Evolutionary conservation across 2,329 filamentous ascomycete species (phyloP), one percentile per base, ranked within the genome.

Genomic region (Hysterium pulicare): DNA sequence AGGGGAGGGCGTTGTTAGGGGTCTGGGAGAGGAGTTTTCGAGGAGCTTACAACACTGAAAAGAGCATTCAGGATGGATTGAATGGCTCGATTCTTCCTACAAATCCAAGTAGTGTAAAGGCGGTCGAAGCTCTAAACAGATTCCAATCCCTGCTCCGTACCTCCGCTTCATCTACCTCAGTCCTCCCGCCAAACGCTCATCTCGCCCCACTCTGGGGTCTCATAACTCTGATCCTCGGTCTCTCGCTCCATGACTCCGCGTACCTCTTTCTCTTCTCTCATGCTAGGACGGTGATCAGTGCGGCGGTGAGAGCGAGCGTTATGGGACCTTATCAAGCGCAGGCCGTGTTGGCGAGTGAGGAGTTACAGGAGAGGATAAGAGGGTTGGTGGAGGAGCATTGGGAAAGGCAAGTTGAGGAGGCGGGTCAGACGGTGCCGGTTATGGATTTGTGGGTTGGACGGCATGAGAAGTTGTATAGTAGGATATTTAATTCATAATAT

Each of bases 381-480:
- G 70, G 66, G 2, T 74, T 81, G 44, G 74, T 90, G 7, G 71
- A 75, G 38, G 68, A 77, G 44, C 82, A 84, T 55, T 83, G 79
- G 79, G 53, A 72, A 11, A 79, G 72, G 44, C 62, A 55, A 1
- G 71, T 84, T 0, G 82, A 86, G 44, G 77, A 83, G 48, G 86
- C 87, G 3, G 86, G 84, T 4, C 86, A 91, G 71, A 82, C 73
- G 42, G 82, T 89, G 48, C 87, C 87, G 1, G 77, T 83, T 2
- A 82, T 91, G 78, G 87, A 93, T 70, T 63, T 93, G 23, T 93
- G 87, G 87, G 76, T 90, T 58, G 87, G 87, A 3, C 76, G 87
- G 59, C 87, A 93, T 64, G 87, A 93, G 73, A 71, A 88, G 61
- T 64, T 93, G 50, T 93, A 93, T 65, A 90, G 86, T 45, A 80